These are phyloP conservation scores for Talaromyces wortmannii DNA, from an alignment of 495 filamentous ascomycete species.

Conservation along the genomic window DNA sequence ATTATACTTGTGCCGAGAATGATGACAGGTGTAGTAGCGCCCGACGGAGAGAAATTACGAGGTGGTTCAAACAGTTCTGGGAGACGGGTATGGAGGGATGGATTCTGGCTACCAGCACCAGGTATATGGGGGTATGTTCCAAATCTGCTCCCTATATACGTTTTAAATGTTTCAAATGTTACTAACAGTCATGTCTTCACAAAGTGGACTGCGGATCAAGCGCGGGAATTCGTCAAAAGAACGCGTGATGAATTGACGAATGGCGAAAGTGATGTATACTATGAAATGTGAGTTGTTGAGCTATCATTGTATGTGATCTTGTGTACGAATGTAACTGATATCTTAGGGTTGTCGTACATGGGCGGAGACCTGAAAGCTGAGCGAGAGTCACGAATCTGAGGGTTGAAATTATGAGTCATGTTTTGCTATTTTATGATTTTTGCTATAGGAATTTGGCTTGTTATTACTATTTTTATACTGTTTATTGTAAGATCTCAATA, in stretches of 20 bases:
- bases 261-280: neutral
- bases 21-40: neutral
- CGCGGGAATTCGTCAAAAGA: neutral
- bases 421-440: too few relatives aligned
- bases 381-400: neutral
- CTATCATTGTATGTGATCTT: too few relatives aligned
- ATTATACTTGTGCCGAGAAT: neutral
- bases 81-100: neutral
- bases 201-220: conserved; percentile 2
- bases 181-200: neutral
- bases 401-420: too few relatives aligned
- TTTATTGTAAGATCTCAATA: too few relatives aligned
- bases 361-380: conserved; percentile 1
- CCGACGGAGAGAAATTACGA: neutral
- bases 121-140: conserved; percentile 1
- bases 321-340: neutral
- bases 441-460: too few relatives aligned
- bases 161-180: conserved; percentile 6
- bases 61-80: conserved; percentile 4
- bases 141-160: neutral
- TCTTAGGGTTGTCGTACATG: neutral
- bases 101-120: neutral
- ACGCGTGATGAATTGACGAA: neutral
- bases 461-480: too few relatives aligned
- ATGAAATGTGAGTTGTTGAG: conserved; percentile 1